Evolutionary conservation across 2,329 filamentous ascomycete species (phyloP), one percentile per base, ranked within the genome.

Genomic region (Fusarium solani-melongenae): DNA sequence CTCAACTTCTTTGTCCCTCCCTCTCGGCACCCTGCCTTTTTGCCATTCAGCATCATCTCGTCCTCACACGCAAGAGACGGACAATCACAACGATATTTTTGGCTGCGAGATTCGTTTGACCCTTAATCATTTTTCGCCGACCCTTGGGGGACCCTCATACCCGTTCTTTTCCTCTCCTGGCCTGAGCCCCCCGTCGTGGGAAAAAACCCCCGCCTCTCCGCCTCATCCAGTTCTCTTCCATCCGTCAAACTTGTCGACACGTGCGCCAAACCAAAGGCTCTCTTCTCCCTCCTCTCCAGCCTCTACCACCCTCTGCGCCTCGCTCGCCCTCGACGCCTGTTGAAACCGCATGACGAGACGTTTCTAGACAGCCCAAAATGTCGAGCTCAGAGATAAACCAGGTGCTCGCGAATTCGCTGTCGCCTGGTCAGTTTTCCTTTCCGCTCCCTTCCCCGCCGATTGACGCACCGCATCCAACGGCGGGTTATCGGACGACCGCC

Each of bases 401-500:
- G 87, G 96, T 99, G 88, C 93, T 99, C 88, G 92, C 94, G 86
- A 96, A 95, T 88, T 98, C 96, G 84, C 92, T 98, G 86, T 97
- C 95, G 82, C 90, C 95, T 82, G 96, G 96, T 98, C 88, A 84
- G 93, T 85, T 76, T 73, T 72, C 69, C 71, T 75, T 73, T 71
- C 69, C 71, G 68, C 60, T 44, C 41, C 55, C 44, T 62, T 51
- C 39, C 51, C 57, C 63, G 64, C 67, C 44, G 62, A 63, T 69
- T 66, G 49, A 57, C 55, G 24, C 44, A 59, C 41, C 41, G 41
- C 41, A 46, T 44, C 67, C 9, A 29, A 6, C 57, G 15, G 24
- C 53, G 68, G 69, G 60, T 59, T 20, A 64, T 17, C 56, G 62
- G 49, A 41, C n/a, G 53, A 59, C 60, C 56, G 64, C 33, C 24